Evolutionary conservation across 306 rosid species (phyloP), one percentile per base, ranked within the genome.

Genomic region (Senna tora): DNA sequence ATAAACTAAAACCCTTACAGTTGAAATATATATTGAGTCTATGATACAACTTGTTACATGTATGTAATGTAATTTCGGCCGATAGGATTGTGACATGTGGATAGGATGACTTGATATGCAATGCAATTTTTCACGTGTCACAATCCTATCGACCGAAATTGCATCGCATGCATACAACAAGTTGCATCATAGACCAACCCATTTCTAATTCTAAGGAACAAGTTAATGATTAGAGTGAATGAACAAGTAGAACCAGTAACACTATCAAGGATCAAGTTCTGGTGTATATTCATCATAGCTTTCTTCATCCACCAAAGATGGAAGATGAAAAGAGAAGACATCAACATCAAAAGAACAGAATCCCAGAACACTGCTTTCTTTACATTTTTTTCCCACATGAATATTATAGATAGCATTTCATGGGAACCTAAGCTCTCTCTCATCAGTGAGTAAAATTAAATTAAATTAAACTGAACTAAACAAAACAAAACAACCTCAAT

Each of bases 361-460:
- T 17, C 45, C 47, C 22, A 19, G 17, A 39, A 39, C 9, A 38
- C 22, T 36, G 65, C n/a, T 60, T 38, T 59, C 28, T 34, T 62
- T 38, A 11, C 67, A 62, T 62, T 39, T 36, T 62, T 39, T 12
- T 36, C 38, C 82, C 30, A 73, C 70, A 67, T 45, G 82, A 77
- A 36, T 25, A 25, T 25, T 1, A 3, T 25, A 25, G 30, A 25
- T 25, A 66, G 72, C 79, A 43, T 20, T 69, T 72, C 80, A 73
- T 42, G 76, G 49, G 74, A 80, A 82, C 28, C 80, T 80, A 80
- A 82, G 28, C 80, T 80, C 71, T 43, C 80, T 80, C 71, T 43
- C 55, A 71, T 42, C 71, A 77, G 60, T 43, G 38, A 51, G 39
- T 9, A 56, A 74, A 76, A 46, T 50, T 49, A 22, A 67, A 63